These are phyloP conservation scores for Talaromyces trachyspermus DNA, from an alignment of 495 filamentous ascomycete species.

Conservation along the genomic window DNA sequence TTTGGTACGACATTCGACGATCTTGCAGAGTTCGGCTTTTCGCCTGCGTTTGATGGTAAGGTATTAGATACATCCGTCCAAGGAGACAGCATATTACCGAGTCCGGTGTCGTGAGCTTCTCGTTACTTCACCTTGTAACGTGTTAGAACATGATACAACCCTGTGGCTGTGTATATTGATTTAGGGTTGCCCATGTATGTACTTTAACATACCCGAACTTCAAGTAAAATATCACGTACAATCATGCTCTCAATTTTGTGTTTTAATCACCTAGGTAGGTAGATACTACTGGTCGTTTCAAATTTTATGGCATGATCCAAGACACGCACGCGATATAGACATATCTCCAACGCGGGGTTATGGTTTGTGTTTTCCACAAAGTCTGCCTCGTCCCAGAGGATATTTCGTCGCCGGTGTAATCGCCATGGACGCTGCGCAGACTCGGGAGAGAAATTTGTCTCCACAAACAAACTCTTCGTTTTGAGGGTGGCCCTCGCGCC, in stretches of 20 bases:
- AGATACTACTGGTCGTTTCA: neutral
- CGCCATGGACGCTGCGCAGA: neutral
- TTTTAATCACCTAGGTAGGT: too few relatives aligned
- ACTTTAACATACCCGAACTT: neutral
- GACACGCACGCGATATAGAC: neutral
- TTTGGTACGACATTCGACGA: neutral
- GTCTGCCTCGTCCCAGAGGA: neutral
- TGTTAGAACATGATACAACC: neutral
- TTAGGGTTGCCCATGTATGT: neutral
- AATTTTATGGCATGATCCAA: neutral
- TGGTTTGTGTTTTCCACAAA: neutral
- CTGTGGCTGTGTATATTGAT: neutral
- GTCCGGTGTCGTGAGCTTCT: neutral
- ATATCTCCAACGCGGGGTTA: neutral
- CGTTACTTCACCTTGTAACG: too few relatives aligned
- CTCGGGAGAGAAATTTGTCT: too few relatives aligned
- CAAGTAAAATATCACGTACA: neutral
- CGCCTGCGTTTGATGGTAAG: neutral
- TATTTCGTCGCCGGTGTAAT: neutral
- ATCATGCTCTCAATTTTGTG: neutral
- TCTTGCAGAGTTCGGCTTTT: neutral
- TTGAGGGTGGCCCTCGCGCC: too few relatives aligned
- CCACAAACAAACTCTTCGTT: too few relatives aligned
- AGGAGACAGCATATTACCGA: neutral
- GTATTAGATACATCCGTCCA: neutral